Evolutionary conservation across 305 asterid species (phyloP).

Genomic region (Rubia peregrina): DNA sequence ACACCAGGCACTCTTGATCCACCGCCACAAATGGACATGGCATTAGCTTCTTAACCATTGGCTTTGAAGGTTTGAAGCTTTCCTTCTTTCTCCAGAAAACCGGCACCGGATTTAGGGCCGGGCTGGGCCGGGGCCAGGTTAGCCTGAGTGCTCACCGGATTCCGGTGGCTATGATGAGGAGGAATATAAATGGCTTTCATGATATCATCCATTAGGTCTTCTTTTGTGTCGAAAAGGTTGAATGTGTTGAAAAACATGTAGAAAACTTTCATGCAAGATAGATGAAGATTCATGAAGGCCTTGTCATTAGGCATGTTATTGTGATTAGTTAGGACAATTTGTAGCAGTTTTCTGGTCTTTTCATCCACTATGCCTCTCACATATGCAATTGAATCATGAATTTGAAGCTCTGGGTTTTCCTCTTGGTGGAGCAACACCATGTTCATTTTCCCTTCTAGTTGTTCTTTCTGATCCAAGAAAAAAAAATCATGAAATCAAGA

Average conservation of each 20-base stretch:
- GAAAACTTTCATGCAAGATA: slow-evolving; percentile 43
- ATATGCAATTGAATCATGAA: slow-evolving; percentile 34
- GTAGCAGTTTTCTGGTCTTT: slow-evolving; percentile 37
- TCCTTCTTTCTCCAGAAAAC: not conserved
- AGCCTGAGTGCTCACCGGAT: not conserved
- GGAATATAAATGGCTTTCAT: slow-evolving; percentile 39
- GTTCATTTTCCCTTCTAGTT: slow-evolving; percentile 47
- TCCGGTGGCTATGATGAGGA: not conserved
- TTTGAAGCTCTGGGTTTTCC: slow-evolving; percentile 23
- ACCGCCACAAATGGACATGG: not conserved
- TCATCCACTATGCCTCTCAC: slow-evolving; percentile 23
- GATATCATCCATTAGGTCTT: slow-evolving; percentile 36
- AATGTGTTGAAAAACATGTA: slow-evolving; percentile 49
- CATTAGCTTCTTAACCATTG: not conserved
- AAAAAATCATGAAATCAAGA: not conserved
- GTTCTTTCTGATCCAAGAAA: slow-evolving; percentile 37
- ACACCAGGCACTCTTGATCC: not conserved
- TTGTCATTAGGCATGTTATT: slow-evolving; percentile 22
- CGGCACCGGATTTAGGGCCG: not conserved
- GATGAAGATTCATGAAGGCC: slow-evolving; percentile 34
- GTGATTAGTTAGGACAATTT: slow-evolving; percentile 28
- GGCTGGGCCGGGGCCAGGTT: not conserved
- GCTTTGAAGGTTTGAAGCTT: not conserved
- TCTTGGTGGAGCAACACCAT: slow-evolving; percentile 40
- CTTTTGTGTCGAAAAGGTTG: slow-evolving; percentile 38